Base-by-base conservation (phyloP, 106 monocot genomes). In the Xerophyta viscosa region DNA sequence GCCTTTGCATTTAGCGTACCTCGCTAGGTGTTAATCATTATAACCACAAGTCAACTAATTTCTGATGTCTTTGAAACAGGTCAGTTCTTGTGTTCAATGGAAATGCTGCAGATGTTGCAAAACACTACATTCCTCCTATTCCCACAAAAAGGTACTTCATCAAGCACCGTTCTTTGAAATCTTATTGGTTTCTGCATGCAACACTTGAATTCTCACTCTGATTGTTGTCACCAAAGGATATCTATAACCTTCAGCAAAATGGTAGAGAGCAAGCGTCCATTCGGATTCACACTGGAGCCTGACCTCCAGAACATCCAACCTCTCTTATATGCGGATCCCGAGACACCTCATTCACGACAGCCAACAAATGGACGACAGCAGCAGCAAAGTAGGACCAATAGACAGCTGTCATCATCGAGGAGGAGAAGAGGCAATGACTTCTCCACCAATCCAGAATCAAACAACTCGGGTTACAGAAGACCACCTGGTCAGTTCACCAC, bases 51-150 rank as follows among this genome's bases (percentile, higher is more conserved):
- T n/a, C n/a, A n/a, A n/a, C n/a, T n/a, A n/a, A n/a, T 12, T 39
- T 33, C 33, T 33, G 33, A 33, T 6, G 5, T 33, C 15, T 4
- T 14, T 44, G 8, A 24, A 50, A 10, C 41, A 86, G 91, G 67
- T 92, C 91, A 1, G 91, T 86, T 26, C 70, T 92, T 7, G 70
- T 92, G 13, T 47, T 92, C 24, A 82, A 86, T 58, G 91, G 91
- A 0, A 92, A 92, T 68, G 91, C 76, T 6, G 91, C 91, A 58
- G 91, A 92, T 42, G 61, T 92, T 8, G 86, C 91, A 0, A 92
- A 79, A 59, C 91, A 92, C 64, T 92, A 86, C 43, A 82, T 92
- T 23, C 82, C 91, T 4, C 78, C 79, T 31, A 82, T 86, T 20
- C 91, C 86, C 20, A 41, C 54, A 1, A 86, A 86, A 39, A 78